Percentiles rank a stretch among this genome's conserved stretches.
These are phyloP conservation scores for Cryptosporidium muris DNA, from an alignment of 169 alveolate genomes.

Conservation along the genomic window DNA sequence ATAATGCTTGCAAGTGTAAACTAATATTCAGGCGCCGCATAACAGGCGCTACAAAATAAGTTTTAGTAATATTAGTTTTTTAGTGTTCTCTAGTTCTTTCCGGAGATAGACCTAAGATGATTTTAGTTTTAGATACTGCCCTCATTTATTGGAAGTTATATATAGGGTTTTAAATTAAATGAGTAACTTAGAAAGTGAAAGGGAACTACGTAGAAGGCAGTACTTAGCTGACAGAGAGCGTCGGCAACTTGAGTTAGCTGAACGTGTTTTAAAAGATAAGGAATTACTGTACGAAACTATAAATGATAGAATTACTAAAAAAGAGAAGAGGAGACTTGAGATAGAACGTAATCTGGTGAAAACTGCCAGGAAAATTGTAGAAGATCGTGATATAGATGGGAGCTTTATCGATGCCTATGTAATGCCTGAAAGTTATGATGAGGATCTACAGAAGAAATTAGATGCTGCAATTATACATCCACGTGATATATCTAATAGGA, in stretches of 20 bases:
- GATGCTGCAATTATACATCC: conserved; percentile 42
- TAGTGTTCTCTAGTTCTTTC: background rate
- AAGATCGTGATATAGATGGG: conserved; percentile 82
- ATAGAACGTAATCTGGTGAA: conserved; percentile 86
- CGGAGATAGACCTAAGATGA: background rate
- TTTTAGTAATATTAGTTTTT: background rate
- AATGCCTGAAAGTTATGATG: conserved; percentile 89
- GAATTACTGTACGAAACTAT: conserved; percentile 81
- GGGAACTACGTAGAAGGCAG: conserved; percentile 82
- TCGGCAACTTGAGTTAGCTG: conserved; percentile 91
- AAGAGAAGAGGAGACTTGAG: conserved; percentile 81
- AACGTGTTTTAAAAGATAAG: conserved; percentile 88
- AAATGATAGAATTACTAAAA: conserved; percentile 80
- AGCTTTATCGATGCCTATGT: conserved; percentile 76
- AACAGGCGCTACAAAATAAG: background rate
- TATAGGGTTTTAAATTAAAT: background rate
- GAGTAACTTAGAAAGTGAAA: conserved; percentile 41
- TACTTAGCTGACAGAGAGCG: conserved; percentile 93
- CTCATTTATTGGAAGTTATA: too few species aligned
- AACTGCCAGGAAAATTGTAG: conserved; percentile 87
- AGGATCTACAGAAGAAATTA: conserved; percentile 75
- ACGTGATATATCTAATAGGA: conserved; percentile 40
- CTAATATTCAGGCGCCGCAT: too few species aligned
- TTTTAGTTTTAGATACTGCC: conserved; percentile 27
- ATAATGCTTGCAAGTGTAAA: too few species aligned